Base-by-base conservation (phyloP, 345 rosid species). In the Combretum micranthum region DNA sequence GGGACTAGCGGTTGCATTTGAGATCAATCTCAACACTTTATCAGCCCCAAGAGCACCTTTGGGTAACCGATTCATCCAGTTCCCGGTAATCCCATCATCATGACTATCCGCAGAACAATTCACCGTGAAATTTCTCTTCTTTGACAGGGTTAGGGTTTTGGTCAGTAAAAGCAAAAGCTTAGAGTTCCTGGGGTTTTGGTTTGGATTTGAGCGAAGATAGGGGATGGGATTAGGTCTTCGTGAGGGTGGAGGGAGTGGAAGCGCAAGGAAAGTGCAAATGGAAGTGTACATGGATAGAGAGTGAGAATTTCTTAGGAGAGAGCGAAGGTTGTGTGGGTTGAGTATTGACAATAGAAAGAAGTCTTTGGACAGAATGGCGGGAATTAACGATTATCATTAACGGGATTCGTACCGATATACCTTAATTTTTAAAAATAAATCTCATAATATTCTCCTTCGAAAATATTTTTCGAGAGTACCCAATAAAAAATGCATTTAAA, bases 1-100 rank as follows among this genome's bases (percentile, higher is more conserved):
- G 59, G 96, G 96, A 78, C 96, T 83, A 26, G 95, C 88, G 8
- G 90, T 84, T 19, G 93, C 88, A 63, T 72, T 73, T 3, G 96
- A 63, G 47, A 92, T 86, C 76, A 83, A 68, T 52, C 90, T 67
- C 66, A 88, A 75, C 64, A 84, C 78, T 45, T 86, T 86, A 46
- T 92, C 96, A 2, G 93, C 90, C 3, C 85, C 84, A 4, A 88
- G 56, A 23, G 69, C 69, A 14, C 78, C 75, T 18, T 56, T 71
- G 8, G 96, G 96, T 51, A 88, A 57, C 80, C 87, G 76, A 64
- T 74, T 76, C 13, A 76, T 56, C 92, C 88, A 84, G 54, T 68
- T 81, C 20, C 68, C 59, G 44, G 76, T 39, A 42, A 71, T 69
- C 8, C 63, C 80, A 17, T 70, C 64, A 20, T 62, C 64, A 13